Evolutionary conservation across 495 filamentous ascomycete genomes (phyloP), one percentile per base, ranked within the genome.

Genomic region (Penicillium tannophilum): DNA sequence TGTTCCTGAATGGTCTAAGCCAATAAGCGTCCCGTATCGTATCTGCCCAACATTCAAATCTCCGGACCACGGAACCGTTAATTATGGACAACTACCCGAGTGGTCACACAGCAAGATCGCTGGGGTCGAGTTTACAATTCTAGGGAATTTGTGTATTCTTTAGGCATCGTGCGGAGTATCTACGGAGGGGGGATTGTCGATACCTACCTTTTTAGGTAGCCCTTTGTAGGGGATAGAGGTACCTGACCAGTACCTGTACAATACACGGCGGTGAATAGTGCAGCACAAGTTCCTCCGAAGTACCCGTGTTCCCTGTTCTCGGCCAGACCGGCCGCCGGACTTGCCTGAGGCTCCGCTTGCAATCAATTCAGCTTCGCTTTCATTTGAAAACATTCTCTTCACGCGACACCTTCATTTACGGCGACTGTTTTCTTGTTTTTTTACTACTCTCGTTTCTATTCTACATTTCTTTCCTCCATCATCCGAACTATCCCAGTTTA

Each of bases 261-360:
- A 12, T 44, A 51, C 55, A 30, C 33, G 33, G 17, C 12, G 33
- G 31, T 36, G 6, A 17, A 6, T 49, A 49, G 46, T 49, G 44
- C 20, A 49, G 36, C 43, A 33, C 17, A 44, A 33, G 45, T 33
- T 12, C 24, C 26, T 26, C 49, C 52, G 26, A 52, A 17, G 41
- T 47, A 35, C 17, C 31, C 19, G 44, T 4, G 23, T 47, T 47
- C 20, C 24, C 24, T 47, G 17, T 67, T 67, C 67, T 59, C 62
- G 64, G 64, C 61, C 64, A 60, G 61, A 62, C 64, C 64, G 61
- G 42, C 56, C 52, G 58, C 28, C 63, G 56, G 62, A 11, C 47
- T n/a, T 53, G 64, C 65, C 64, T 67, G 60, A 65, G 67, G 64
- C 64, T 67, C 67, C 67, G 64, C 52, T 65, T 67, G 58, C 62